Evolutionary conservation across 192 early-diverging fungal species (phyloP).

Genomic region (Entomortierella chlamydospora): DNA sequence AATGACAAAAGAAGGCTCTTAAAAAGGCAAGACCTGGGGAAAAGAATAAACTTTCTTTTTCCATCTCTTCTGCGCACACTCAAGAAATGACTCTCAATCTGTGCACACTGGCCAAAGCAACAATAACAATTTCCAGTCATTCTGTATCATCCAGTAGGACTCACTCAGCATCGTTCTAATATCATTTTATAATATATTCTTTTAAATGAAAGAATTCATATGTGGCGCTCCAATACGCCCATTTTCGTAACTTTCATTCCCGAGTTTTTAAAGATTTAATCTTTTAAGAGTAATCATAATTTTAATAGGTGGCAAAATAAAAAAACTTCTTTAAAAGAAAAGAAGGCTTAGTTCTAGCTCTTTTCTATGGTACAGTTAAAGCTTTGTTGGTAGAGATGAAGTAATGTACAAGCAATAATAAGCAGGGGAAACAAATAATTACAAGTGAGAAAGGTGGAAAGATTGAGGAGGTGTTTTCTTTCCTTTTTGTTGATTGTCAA

Average conservation of each 20-base stretch:
- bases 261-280: no score
- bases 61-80: no score
- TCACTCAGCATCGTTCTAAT: no score
- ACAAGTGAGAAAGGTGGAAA: no score
- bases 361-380: not conserved
- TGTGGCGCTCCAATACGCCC: no score
- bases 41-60: slow-evolving; percentile 9
- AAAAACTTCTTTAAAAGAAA: not conserved
- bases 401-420: slow-evolving; percentile 2
- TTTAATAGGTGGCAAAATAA: no score
- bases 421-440: not conserved
- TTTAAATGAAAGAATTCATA: no score
- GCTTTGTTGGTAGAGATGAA: no score
- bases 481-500: not conserved
- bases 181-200: not conserved
- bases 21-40: slow-evolving; percentile 12
- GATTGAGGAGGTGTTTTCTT: no score
- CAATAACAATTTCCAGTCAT: not conserved
- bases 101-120: not conserved
- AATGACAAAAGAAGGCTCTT: no score
- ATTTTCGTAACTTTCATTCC: no score
- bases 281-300: no score
- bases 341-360: not conserved
- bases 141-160: not conserved
- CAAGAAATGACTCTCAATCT: not conserved